Percentiles rank a stretch among this genome's conserved stretches.
Evolutionary conservation across 163 green algal genomes (phyloP).

Genomic region (Chlamydomonas reinhardtii): DNA sequence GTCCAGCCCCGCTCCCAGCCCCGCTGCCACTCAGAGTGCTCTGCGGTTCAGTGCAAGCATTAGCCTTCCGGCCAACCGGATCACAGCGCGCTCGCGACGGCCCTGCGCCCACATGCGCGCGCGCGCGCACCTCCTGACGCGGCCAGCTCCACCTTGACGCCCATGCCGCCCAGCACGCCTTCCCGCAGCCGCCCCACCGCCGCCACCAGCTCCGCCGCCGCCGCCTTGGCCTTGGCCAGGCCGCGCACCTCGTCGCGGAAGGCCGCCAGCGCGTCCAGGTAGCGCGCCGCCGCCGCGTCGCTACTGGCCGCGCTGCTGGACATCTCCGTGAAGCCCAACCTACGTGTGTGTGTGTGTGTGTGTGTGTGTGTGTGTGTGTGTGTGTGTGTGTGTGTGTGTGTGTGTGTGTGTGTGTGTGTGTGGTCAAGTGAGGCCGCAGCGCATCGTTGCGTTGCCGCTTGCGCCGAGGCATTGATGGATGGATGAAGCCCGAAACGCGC

Average conservation of each 20-base stretch:
- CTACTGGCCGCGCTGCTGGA: background rate
- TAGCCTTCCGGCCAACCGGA: too few relatives aligned
- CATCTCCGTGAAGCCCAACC: conserved; percentile 12
- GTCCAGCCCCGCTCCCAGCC: too few relatives aligned
- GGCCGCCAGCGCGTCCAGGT: conserved; percentile 82
- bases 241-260: conserved; percentile 88
- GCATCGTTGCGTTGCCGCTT: too few relatives aligned
- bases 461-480: too few relatives aligned
- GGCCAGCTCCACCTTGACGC: conserved; percentile 92
- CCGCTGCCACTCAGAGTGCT: too few relatives aligned
- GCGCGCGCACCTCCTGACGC: conserved; percentile 67
- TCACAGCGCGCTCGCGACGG: too few relatives aligned
- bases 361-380: too few relatives aligned
- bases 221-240: conserved; percentile 68
- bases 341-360: background rate
- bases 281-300: conserved; percentile 44
- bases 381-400: too few relatives aligned
- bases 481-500: too few relatives aligned
- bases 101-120: background rate
- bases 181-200: conserved; percentile 83
- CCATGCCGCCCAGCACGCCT: conserved; percentile 85
- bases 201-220: conserved; percentile 56
- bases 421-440: too few relatives aligned
- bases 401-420: too few relatives aligned
- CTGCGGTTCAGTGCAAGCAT: too few relatives aligned